Conservation (phyloP, 78 protist species). For the Pigoraptor vietnamica region DNA sequence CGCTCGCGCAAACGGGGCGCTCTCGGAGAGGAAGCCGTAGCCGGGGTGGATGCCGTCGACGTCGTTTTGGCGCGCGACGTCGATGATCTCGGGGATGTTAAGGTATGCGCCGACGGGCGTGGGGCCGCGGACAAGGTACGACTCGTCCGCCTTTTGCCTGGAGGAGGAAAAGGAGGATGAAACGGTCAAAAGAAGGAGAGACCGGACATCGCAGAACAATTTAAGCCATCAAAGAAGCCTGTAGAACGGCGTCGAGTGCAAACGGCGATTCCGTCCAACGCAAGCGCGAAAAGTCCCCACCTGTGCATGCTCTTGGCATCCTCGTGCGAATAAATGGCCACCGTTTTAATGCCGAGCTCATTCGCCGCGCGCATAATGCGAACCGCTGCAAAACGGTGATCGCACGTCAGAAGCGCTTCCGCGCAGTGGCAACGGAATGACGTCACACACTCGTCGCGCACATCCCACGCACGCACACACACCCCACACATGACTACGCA, state of each 20-base stretch:
- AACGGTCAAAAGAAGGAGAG: background rate
- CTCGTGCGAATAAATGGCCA: conserved; percentile 85
- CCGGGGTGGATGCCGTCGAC: conserved; percentile 90
- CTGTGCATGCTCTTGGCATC: conserved; percentile 22
- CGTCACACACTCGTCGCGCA: too few relatives aligned
- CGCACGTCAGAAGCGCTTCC: too few relatives aligned
- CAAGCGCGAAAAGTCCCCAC: background rate
- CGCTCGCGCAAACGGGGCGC: conserved; percentile 65
- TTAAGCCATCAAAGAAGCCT: background rate
- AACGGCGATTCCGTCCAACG: background rate
- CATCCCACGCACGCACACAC: too few relatives aligned
- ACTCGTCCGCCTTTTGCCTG: conserved; percentile 54
- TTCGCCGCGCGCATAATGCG: conserved; percentile 88
- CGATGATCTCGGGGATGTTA: conserved; percentile 40
- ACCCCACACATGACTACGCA: too few relatives aligned
- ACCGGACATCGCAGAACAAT: background rate
- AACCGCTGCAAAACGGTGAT: too few relatives aligned
- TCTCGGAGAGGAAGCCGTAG: conserved; percentile 92
- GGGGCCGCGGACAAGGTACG: conserved; percentile 28
- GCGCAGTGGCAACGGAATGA: too few relatives aligned
- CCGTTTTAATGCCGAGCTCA: conserved; percentile 86
- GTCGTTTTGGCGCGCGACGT: conserved; percentile 25
- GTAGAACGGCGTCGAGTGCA: background rate
- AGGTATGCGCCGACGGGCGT: conserved; percentile 61
- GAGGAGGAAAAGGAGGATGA: too few relatives aligned